Percentiles rank a stretch among this genome's conserved stretches.
Conservation (phyloP, 768 basidiomycete species). For the Tephrocybe sp. region DNA sequence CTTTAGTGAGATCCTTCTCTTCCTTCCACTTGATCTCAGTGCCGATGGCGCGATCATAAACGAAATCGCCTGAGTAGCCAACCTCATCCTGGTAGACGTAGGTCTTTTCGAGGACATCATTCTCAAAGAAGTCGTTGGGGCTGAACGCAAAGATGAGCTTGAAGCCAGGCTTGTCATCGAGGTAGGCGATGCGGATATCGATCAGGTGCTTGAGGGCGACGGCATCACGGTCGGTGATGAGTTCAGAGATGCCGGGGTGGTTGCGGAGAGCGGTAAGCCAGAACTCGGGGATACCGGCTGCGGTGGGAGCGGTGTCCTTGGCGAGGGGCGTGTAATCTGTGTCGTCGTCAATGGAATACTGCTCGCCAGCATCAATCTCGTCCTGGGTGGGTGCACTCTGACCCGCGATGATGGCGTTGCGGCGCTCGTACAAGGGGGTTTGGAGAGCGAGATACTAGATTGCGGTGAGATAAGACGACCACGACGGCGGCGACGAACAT, state of each 20-base stretch:
- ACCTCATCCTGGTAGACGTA: conserved; percentile 93
- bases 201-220: conserved; percentile 79
- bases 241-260: conserved; percentile 80
- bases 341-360: conserved; percentile 73
- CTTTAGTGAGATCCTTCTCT: conserved; percentile 96
- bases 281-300: conserved; percentile 83
- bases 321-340: conserved; percentile 65
- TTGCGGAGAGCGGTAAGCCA: conserved; percentile 97
- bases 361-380: conserved; percentile 82
- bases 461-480: conserved; percentile 13
- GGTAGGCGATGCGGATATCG: conserved; percentile 82
- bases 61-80: conserved; percentile 95
- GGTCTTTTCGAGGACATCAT: conserved; percentile 84
- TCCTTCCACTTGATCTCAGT: conserved; percentile 96
- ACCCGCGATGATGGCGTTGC: conserved; percentile 82
- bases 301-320: conserved; percentile 43
- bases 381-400: conserved; percentile 68
- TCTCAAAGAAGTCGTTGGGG: conserved; percentile 86
- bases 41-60: conserved; percentile 95
- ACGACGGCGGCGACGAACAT: conserved; percentile 22
- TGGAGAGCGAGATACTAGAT: conserved; percentile 72
- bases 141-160: conserved; percentile 82
- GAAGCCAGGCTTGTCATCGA: conserved; percentile 83
- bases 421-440: conserved; percentile 85
- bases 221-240: conserved; percentile 93